These are phyloP conservation scores for Pyricularia grisea DNA, from an alignment of 2,329 filamentous ascomycete genomes.

Conservation along the genomic window DNA sequence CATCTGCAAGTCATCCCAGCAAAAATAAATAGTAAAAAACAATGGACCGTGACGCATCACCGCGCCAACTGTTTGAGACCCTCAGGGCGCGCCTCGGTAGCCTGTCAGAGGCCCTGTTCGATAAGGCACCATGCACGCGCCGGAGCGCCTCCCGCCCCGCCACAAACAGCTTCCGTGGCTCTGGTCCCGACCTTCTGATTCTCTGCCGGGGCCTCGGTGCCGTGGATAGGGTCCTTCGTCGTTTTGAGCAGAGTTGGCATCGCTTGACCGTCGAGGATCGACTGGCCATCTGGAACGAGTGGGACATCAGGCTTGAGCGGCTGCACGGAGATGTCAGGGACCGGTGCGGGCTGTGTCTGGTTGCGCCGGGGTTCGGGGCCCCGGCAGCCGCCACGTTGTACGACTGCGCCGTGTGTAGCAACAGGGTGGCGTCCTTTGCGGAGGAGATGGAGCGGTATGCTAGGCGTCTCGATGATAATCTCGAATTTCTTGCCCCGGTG, in stretches of 20 bases:
- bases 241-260: conserved; percentile 5
- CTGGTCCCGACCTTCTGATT: background rate
- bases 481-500: background rate
- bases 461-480: background rate
- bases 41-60: conserved; percentile 1
- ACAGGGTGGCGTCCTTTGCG: background rate
- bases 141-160: background rate
- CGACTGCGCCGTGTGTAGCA: conserved; percentile 4
- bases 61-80: conserved; percentile 5
- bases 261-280: background rate
- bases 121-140: conserved; percentile 4
- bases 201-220: conserved; percentile 5
- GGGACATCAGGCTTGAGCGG: conserved; percentile 3
- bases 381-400: background rate
- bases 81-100: conserved; percentile 2
- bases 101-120: conserved; percentile 6
- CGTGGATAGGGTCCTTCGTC: background rate
- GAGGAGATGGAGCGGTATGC: conserved; percentile 6
- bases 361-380: background rate
- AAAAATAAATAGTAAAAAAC: background rate
- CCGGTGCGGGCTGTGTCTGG: conserved; percentile 1
- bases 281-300: conserved; percentile 4
- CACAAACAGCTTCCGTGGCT: conserved; percentile 4
- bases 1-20: background rate
- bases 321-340: conserved; percentile 1